Evolutionary conservation across 768 basidiomycete genomes (phyloP), one percentile per base, ranked within the genome.

Genomic region (Leucosporidium yakuticum): DNA sequence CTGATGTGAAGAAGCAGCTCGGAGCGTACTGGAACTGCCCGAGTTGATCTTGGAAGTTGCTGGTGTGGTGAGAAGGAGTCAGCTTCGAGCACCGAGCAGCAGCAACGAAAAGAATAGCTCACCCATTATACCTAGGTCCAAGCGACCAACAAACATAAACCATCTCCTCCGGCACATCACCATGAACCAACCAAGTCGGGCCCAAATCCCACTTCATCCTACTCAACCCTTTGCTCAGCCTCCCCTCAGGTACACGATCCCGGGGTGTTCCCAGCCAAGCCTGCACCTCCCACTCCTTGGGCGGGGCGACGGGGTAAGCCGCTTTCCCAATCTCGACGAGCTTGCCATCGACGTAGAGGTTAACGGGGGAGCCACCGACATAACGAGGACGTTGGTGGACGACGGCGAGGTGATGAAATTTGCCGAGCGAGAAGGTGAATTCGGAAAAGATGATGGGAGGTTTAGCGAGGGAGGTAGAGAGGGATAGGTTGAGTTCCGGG

Each of bases 301-400:
- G 49, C 25, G 64, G 58, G 4, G 57, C 36, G 29, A 57, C 57
- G 20, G 64, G 64, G 27, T 60, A 65, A 6, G 58, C 47, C 34
- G 55, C 25, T 23, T 44, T 60, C 27, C 27, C 19, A 11, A 58
- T 32, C 36, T 60, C 58, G 49, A 49, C 29, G 64, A 60, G 64
- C 31, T 27, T 34, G 50, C 64, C 64, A 36, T 65, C 64, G 27
- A 65, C 19, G 64, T 59, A 65, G 20, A 65, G 64, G 9, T 25
- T n/a, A 4, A 48, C 58, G 27, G 58, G 27, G 20, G 49, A 49
- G 27, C 39, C 34, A 15, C 34, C 27, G 23, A 32, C 32, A 39
- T 53, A 65, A 14, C 53, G 59, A 20, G 64, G 64, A 0, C 64
- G 64, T 29, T 65, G 64, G 50, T 65, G 57, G 23, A 65, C 64